These are phyloP conservation scores for Cercophora samala DNA, from an alignment of 495 filamentous ascomycete species.

Conservation along the genomic window DNA sequence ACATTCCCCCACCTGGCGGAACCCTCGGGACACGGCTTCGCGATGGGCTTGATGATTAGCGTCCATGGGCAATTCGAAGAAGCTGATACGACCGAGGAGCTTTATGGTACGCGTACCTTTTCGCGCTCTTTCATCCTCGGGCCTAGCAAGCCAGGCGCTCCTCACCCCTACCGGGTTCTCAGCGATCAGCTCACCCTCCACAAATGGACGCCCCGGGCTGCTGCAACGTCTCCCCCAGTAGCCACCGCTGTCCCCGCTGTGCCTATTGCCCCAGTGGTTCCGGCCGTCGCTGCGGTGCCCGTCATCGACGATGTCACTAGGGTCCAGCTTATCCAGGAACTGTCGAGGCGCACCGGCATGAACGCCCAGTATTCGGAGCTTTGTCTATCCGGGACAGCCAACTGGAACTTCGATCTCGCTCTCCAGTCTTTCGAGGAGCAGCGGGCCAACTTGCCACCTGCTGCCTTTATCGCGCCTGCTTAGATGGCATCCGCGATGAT, in stretches of 20 bases:
- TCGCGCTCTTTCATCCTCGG: slow-evolving; percentile 81
- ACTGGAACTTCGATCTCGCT: slow-evolving; percentile 71
- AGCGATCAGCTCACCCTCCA: slow-evolving; percentile 73
- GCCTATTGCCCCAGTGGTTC: slow-evolving; percentile 5
- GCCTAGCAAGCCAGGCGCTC: slow-evolving; percentile 57
- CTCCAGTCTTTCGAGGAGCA: slow-evolving; percentile 62
- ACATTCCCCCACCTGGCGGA: slow-evolving; percentile 69
- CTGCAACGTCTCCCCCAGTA: neutral
- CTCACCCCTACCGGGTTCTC: slow-evolving; percentile 62
- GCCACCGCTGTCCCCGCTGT: slow-evolving; percentile 8
- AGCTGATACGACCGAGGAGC: slow-evolving; percentile 49
- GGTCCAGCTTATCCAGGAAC: slow-evolving; percentile 56
- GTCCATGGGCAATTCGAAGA: slow-evolving; percentile 85
- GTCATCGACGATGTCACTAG: slow-evolving; percentile 51
- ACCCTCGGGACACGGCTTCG: slow-evolving; percentile 56
- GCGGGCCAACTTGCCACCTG: slow-evolving; percentile 40
- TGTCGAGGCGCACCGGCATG: slow-evolving; percentile 68
- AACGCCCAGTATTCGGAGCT: slow-evolving; percentile 66
- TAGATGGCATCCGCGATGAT: slow-evolving; percentile 8
- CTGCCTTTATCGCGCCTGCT: slow-evolving; percentile 34
- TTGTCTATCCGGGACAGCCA: slow-evolving; percentile 60
- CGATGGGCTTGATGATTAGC: slow-evolving; percentile 71
- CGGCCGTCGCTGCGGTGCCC: neutral
- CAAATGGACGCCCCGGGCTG: slow-evolving; percentile 39
- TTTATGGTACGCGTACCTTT: slow-evolving; percentile 66